Evolutionary conservation across 2,329 filamentous ascomycete genomes (phyloP).

Genomic region (Trichoderma atrobrunneum): DNA sequence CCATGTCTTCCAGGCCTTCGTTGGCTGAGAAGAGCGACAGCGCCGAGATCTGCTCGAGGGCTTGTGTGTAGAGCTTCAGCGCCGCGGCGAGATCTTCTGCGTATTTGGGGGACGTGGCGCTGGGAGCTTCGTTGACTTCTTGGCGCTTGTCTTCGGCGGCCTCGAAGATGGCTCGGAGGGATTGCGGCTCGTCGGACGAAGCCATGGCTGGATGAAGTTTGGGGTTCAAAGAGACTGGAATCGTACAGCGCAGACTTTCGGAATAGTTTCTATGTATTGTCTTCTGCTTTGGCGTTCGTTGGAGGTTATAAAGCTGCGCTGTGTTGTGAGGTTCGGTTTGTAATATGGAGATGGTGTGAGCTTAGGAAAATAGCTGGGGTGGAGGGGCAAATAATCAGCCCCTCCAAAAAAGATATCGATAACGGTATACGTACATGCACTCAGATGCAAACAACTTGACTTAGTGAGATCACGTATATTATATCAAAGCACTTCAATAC

Average conservation of each 20-base stretch:
- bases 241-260: not conserved
- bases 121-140: slow-evolving; percentile 60
- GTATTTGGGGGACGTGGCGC: slow-evolving; percentile 64
- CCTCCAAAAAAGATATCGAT: not conserved
- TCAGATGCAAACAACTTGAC: not conserved
- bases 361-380: not conserved
- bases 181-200: slow-evolving; percentile 43
- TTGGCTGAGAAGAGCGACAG: slow-evolving; percentile 87
- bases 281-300: not conserved
- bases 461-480: not conserved
- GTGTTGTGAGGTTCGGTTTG: not conserved
- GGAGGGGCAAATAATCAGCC: not conserved
- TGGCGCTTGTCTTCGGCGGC: slow-evolving; percentile 51
- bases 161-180: slow-evolving; percentile 49
- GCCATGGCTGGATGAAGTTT: not conserved
- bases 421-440: not conserved
- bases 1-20: slow-evolving; percentile 81
- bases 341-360: not conserved
- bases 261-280: not conserved
- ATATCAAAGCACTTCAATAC: not conserved
- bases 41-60: slow-evolving; percentile 64
- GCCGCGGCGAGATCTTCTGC: slow-evolving; percentile 64
- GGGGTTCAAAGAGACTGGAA: no score
- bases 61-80: slow-evolving; percentile 70
- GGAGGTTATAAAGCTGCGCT: not conserved